Evolutionary conservation across 1,139 yeast genomes (phyloP), one percentile per base, ranked within the genome.

Genomic region (Scheffersomyces segobiensis): DNA sequence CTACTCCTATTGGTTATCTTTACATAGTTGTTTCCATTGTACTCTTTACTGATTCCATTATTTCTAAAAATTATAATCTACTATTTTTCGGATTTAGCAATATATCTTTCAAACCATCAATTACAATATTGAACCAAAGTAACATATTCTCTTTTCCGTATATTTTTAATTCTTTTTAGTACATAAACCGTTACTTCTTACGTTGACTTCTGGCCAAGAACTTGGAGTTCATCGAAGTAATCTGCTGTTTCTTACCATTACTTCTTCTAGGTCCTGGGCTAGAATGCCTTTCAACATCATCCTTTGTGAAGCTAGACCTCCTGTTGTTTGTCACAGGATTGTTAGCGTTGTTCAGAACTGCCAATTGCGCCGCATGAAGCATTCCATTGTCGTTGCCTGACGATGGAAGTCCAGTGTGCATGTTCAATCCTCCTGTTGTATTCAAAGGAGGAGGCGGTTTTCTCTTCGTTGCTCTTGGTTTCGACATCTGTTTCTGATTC

Each of bases 361-460:
- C 85, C 57, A 78, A 69, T 61, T 78, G 79, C 1, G 83, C 83
- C 17, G 84, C 84, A 57, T 77, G 79, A 26, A 80, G 65, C 60
- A 70, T 75, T 3, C 72, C 80, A 53, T 67, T 66, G 8, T 66
- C 74, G 19, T 67, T 39, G 1, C 65, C 61, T 46, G 60, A 59
- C 14, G 57, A 60, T 32, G 72, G 69, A 39, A 78, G 68, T 0
- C 81, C 81, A 3, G 82, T 77, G 51, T 79, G 74, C 71, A 72
- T 69, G 59, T 75, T 73, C 24, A 73, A 55, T 18, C 63, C 68
- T 46, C 56, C 65, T 0, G 69, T 56, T 2, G 70, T 61, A 46
- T 65, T 60, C n/a, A 70, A 60, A 19, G 76, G 75, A 22, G 81
- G 80, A 2, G 81, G 81, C 4, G 79, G 78, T 56, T 76, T 76